Evolutionary conservation across 2,329 filamentous ascomycete genomes (phyloP).

Genomic region (Trichoderma guizhouense): DNA sequence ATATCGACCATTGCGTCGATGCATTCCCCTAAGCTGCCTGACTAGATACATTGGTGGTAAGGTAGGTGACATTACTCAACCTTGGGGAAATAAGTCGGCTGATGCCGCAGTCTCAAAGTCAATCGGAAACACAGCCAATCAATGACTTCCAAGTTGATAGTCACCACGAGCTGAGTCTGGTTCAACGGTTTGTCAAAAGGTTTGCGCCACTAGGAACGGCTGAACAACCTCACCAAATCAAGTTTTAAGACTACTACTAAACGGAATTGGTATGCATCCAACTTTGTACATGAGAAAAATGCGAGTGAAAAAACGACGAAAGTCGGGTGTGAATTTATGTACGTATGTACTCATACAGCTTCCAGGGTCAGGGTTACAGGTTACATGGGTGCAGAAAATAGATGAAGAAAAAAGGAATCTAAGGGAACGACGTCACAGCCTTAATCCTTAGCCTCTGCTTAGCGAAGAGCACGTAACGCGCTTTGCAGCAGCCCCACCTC

Average conservation of each 20-base stretch:
- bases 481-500: constrained; percentile 2
- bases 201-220: background rate
- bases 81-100: background rate
- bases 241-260: background rate
- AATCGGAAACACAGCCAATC: background rate
- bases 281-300: background rate
- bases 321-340: background rate
- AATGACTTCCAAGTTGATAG: background rate
- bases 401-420: too few species aligned
- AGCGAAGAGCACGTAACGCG: constrained; percentile 11
- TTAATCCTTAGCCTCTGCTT: background rate
- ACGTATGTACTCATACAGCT: background rate
- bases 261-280: background rate
- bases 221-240: background rate
- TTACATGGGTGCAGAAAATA: background rate
- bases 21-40: background rate
- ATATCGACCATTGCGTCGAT: too few species aligned
- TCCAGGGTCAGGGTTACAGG: background rate
- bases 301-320: background rate
- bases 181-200: background rate
- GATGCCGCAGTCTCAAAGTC: background rate
- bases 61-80: background rate
- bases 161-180: background rate
- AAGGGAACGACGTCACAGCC: constrained; percentile 6
- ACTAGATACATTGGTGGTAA: background rate